Conservation (phyloP, 164 flowering plant species). For the Chimonanthus praecox region DNA sequence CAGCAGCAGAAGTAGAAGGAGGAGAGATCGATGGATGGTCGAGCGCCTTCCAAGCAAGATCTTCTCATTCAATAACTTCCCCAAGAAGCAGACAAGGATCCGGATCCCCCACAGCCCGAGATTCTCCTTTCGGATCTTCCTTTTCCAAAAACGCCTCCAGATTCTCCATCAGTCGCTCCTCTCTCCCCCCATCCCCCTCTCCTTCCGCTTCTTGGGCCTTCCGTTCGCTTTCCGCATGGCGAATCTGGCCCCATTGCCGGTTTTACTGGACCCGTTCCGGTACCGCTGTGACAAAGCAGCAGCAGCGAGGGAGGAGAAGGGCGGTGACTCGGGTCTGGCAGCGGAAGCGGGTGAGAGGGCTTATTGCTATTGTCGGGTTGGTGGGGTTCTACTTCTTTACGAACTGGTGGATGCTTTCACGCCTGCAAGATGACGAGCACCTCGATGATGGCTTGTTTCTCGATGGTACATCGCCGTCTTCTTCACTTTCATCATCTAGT, state of each 20-base stretch:
- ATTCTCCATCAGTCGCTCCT: constrained; percentile 10
- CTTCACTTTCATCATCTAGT: constrained; percentile 25
- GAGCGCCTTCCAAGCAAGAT: constrained; percentile 16
- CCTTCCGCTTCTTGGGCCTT: constrained; percentile 4
- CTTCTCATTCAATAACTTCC: constrained; percentile 19
- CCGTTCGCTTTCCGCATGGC: background rate
- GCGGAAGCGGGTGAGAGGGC: constrained; percentile 33
- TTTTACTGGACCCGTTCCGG: constrained; percentile 5
- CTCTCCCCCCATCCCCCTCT: constrained; percentile 11
- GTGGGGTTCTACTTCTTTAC: constrained; percentile 42
- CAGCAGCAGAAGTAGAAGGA: too few relatives aligned
- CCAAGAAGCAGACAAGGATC: constrained; percentile 28
- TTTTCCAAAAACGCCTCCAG: constrained; percentile 1
- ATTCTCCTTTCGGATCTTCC: constrained; percentile 15
- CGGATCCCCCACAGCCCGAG: background rate
- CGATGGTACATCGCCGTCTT: constrained; percentile 11
- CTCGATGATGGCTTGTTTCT: background rate
- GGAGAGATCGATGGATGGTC: background rate
- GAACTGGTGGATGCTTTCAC: constrained; percentile 71
- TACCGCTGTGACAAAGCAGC: constrained; percentile 2
- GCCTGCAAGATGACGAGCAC: constrained; percentile 33
- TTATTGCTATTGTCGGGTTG: constrained; percentile 31
- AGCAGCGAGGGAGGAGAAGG: constrained; percentile 25
- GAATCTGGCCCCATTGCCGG: background rate
- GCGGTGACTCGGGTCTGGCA: constrained; percentile 37